Percentiles rank a stretch among this genome's conserved stretches.
phyloP scores from a whole-genome alignment of 2,329 filamentous ascomycete species.

The Fusarium annulatum region DNA sequence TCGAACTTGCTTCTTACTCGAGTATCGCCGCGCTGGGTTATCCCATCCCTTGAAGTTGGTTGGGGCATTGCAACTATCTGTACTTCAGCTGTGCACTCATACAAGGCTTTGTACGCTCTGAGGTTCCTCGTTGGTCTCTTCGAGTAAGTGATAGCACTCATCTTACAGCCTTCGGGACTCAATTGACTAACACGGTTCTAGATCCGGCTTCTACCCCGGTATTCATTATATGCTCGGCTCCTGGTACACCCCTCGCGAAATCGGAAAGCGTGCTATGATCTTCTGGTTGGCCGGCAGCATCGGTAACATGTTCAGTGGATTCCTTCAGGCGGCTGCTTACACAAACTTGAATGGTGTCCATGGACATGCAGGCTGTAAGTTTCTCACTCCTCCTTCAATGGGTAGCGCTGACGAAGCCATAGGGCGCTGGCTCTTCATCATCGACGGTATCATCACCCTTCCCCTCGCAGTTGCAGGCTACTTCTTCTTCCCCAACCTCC shows the following conservation, averaged over 20 bases:
- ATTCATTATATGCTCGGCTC: conserved; percentile 41
- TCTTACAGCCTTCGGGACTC: too few relatives aligned
- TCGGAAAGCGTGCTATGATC: conserved; percentile 35
- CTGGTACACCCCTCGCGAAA: conserved; percentile 38
- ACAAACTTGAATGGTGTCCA: conserved; percentile 24
- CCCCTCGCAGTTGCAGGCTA: conserved; percentile 36
- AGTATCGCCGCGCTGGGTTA: conserved; percentile 8
- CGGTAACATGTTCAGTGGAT: conserved; percentile 30
- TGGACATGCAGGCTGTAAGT: conserved; percentile 21
- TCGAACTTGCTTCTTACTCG: conserved; percentile 39
- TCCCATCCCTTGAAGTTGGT: conserved; percentile 20
- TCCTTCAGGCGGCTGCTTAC: conserved; percentile 33
- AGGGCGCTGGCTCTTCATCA: conserved; percentile 50
- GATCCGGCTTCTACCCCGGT: conserved; percentile 61
- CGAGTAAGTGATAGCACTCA: too few relatives aligned
- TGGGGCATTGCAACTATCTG: conserved; percentile 29
- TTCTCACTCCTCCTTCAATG: rapidly evolving
- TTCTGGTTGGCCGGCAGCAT: conserved; percentile 36
- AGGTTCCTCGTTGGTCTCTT: conserved; percentile 37
- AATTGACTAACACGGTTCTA: conserved; percentile 51
- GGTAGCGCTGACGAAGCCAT: rapidly evolving
- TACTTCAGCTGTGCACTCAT: conserved; percentile 9
- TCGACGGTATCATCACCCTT: conserved; percentile 49
- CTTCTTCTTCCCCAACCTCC: conserved; percentile 44
- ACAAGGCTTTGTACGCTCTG: conserved; percentile 25